phyloP scores from a whole-genome alignment of 2,329 filamentous ascomycete species.

The Talaromyces piceae region DNA sequence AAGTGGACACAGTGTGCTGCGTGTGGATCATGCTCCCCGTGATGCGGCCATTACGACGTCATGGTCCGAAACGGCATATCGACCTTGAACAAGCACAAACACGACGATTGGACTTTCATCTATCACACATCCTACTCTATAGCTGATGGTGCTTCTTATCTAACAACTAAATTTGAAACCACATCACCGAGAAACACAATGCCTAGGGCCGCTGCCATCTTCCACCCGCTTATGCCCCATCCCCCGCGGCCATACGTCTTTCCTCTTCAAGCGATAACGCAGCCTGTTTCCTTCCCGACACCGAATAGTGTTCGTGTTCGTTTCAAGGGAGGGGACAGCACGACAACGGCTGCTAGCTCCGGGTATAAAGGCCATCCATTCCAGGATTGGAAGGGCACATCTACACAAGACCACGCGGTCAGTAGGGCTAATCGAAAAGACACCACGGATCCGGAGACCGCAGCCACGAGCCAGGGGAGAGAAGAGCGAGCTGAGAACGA shows the following conservation, averaged over 20 bases:
- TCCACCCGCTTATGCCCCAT: constrained; percentile 11
- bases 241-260: constrained; percentile 13
- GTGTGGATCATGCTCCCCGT: too few relatives aligned
- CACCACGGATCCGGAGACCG: constrained; percentile 25
- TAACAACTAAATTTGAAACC: background rate
- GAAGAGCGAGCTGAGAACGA: constrained; percentile 25
- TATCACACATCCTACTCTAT: too few relatives aligned
- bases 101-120: background rate
- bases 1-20: background rate
- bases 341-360: background rate
- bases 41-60: background rate
- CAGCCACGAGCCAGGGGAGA: constrained; percentile 21
- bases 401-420: constrained; percentile 25
- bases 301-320: constrained; percentile 13
- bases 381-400: constrained; percentile 29
- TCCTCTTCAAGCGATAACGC: constrained; percentile 15
- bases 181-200: background rate
- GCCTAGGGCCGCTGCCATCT: constrained; percentile 9
- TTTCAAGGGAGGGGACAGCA: constrained; percentile 11
- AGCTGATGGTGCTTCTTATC: background rate
- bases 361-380: constrained; percentile 8
- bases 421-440: constrained; percentile 25
- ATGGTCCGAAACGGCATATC: background rate
- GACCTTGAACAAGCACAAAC: too few relatives aligned
- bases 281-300: constrained; percentile 11